phyloP scores from a whole-genome alignment of 225 moss, liverwort and hornwort genomes.

The Straminergon stramineum region DNA sequence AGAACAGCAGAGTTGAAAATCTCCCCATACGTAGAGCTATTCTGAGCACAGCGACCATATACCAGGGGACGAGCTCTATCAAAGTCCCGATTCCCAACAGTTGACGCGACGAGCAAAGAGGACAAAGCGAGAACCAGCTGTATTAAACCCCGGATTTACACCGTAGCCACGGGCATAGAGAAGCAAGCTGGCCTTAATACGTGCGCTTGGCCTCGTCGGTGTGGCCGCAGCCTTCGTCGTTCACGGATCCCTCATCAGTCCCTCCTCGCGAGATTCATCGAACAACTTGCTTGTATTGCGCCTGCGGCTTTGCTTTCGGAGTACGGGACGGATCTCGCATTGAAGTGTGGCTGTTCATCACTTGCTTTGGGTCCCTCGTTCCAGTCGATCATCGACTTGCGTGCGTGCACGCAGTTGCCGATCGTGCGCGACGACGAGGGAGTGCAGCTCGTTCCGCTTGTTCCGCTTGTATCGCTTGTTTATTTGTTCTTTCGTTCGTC shows the following conservation, averaged over 20 bases:
- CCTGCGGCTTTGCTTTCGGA: background rate
- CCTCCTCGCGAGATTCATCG: background rate
- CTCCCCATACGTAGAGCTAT: too few relatives aligned
- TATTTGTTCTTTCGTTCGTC: background rate
- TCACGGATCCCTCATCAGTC: background rate
- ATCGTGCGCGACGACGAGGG: background rate
- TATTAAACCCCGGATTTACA: background rate
- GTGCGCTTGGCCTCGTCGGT: slow-evolving; percentile 4
- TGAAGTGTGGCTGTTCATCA: background rate
- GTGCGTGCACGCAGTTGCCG: background rate
- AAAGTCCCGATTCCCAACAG: too few relatives aligned
- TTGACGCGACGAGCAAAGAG: too few relatives aligned
- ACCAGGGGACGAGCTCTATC: background rate
- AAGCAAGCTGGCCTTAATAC: background rate
- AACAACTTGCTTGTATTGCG: background rate
- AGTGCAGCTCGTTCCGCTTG: background rate
- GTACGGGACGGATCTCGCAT: background rate
- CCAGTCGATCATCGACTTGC: background rate
- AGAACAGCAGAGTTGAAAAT: background rate
- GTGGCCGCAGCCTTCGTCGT: background rate
- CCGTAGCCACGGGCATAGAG: background rate
- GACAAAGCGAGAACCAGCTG: too few relatives aligned
- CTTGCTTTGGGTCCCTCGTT: background rate
- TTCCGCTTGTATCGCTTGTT: background rate
- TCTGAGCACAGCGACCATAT: background rate